Percentiles rank a stretch among this genome's conserved stretches.
These are phyloP conservation scores for Artemisia tridentata DNA, from an alignment of 129 eudicot genomes.

Conservation along the genomic window DNA sequence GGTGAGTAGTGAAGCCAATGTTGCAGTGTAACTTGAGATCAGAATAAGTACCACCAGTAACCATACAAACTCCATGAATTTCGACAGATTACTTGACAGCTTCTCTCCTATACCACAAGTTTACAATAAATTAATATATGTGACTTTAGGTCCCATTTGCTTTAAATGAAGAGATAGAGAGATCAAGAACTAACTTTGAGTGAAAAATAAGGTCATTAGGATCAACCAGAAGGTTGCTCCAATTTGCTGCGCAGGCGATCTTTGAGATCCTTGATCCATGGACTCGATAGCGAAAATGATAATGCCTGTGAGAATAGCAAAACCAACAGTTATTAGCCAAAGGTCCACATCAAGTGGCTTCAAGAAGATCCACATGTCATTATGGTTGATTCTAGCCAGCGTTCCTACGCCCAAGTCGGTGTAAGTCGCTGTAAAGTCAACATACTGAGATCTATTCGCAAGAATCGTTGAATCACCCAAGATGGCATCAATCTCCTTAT, in stretches of 20 bases:
- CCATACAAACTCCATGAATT: slow-evolving; percentile 41
- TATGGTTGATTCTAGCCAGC: slow-evolving; percentile 27
- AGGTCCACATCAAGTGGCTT: slow-evolving; percentile 36
- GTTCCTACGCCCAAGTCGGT: slow-evolving; percentile 38
- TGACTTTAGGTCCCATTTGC: too few species aligned
- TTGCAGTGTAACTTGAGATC: slow-evolving; percentile 56
- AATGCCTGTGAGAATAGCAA: slow-evolving; percentile 25
- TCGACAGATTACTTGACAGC: slow-evolving; percentile 32
- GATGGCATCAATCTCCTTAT: slow-evolving; percentile 27
- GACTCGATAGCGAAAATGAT: slow-evolving; percentile 41
- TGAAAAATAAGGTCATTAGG: slow-evolving; percentile 36
- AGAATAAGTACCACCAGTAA: slow-evolving; percentile 36
- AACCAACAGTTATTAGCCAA: slow-evolving; percentile 26
- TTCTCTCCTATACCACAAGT: slow-evolving; percentile 21
- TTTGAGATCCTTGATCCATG: slow-evolving; percentile 32
- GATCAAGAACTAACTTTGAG: slow-evolving; percentile 40
- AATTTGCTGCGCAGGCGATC: slow-evolving; percentile 27
- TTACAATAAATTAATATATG: background rate
- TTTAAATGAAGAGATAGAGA: slow-evolving; percentile 2
- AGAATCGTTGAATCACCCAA: slow-evolving; percentile 45
- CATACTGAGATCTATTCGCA: slow-evolving; percentile 32
- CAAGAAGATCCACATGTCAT: slow-evolving; percentile 44
- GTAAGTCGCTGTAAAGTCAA: slow-evolving; percentile 44
- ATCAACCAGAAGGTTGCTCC: slow-evolving; percentile 2
- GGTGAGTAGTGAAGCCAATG: slow-evolving; percentile 40